Evolutionary conservation across 805 yeast species (phyloP).

Genomic region (Ogataea kodamae): DNA sequence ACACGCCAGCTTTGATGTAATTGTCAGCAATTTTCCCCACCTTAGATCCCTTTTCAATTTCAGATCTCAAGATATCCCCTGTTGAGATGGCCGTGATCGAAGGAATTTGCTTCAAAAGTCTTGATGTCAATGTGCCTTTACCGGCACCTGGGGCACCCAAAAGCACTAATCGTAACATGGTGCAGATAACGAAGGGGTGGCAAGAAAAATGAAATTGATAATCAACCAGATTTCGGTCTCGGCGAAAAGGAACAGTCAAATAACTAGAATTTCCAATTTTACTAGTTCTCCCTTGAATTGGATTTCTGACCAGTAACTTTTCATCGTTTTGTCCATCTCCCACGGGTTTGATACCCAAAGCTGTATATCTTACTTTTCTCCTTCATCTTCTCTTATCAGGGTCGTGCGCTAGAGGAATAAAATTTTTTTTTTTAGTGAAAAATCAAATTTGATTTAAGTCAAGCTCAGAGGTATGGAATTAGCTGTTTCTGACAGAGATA

Average conservation of each 20-base stretch:
- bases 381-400: constrained; percentile 6
- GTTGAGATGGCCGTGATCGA: constrained; percentile 62
- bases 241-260: too few relatives aligned
- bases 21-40: constrained; percentile 55
- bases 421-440: constrained; percentile 10
- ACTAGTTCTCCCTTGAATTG: too few relatives aligned
- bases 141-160: constrained; percentile 97
- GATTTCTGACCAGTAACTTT: too few relatives aligned
- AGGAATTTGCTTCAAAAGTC: constrained; percentile 53
- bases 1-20: constrained; percentile 57
- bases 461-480: constrained; percentile 52
- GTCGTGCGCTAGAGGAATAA: constrained; percentile 8
- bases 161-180: constrained; percentile 67
- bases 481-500: constrained; percentile 72
- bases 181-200: too few relatives aligned
- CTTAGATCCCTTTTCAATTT: constrained; percentile 51
- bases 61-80: constrained; percentile 76
- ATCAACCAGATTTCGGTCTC: too few relatives aligned
- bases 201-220: too few relatives aligned
- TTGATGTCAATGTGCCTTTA: constrained; percentile 82
- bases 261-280: too few relatives aligned
- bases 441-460: constrained; percentile 6
- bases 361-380: too few relatives aligned
- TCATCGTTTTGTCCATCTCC: too few relatives aligned
- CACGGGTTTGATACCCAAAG: too few relatives aligned